Percentiles rank a stretch among this genome's conserved stretches.
phyloP scores from a whole-genome alignment of 345 rosid species.

The Schrenkiella parvula region DNA sequence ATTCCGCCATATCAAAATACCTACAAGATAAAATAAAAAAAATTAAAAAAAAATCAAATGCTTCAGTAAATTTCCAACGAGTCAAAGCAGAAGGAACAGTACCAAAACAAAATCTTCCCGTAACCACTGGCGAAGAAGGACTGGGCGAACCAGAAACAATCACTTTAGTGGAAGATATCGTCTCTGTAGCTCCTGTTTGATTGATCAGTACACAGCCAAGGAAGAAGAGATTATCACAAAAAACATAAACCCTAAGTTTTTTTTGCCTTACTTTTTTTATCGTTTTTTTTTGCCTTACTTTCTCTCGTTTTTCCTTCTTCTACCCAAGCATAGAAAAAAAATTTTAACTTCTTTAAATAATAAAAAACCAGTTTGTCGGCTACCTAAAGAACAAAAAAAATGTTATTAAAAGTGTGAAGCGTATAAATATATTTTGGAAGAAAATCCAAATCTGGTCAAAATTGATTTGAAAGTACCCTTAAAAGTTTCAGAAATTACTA shows the following conservation, averaged over 20 bases:
- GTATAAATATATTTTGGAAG: not conserved
- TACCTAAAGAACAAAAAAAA: slow-evolving; percentile 1
- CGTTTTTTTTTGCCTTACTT: slow-evolving; percentile 13
- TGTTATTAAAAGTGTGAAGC: not conserved
- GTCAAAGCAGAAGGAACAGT: not conserved
- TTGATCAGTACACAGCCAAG: not conserved
- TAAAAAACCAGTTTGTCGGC: slow-evolving; percentile 3
- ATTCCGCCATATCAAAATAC: not conserved
- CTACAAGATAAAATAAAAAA: not conserved
- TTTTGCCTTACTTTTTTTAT: slow-evolving; percentile 15
- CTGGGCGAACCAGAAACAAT: not conserved
- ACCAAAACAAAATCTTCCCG: not conserved
- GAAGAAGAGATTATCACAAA: not conserved
- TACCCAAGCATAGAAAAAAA: not conserved
- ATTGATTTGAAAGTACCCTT: not conserved
- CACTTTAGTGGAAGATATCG: not conserved
- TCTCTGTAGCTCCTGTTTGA: slow-evolving; percentile 5
- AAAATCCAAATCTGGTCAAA: slow-evolving; percentile 17
- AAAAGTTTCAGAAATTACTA: not conserved
- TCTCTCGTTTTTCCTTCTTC: slow-evolving; percentile 8
- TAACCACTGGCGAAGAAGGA: not conserved
- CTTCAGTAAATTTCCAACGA: not conserved
- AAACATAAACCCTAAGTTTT: slow-evolving; percentile 2
- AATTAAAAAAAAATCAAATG: not conserved
- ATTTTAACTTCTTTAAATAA: not conserved